phyloP scores from a whole-genome alignment of 345 rosid species.

The Sapria himalayana region DNA sequence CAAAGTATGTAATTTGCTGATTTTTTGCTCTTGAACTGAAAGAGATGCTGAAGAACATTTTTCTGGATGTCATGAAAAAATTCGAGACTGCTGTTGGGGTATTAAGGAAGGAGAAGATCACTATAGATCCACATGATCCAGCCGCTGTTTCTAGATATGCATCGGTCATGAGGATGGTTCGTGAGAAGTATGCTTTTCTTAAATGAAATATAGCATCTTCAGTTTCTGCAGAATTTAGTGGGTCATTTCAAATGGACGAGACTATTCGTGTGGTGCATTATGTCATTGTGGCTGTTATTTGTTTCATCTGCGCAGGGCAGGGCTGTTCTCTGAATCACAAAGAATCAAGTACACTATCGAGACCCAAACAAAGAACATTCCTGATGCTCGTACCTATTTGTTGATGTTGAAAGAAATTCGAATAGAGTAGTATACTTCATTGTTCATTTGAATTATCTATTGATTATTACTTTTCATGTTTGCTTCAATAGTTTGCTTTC shows the following conservation, averaged over 20 bases:
- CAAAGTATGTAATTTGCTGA: too few relatives aligned
- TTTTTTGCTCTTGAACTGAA: constrained; percentile 8
- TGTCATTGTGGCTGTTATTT: constrained; percentile 5
- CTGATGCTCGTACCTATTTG: constrained; percentile 77
- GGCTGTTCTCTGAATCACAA: constrained; percentile 63
- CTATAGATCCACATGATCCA: constrained; percentile 72
- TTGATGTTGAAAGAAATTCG: constrained; percentile 58
- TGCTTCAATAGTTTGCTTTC: background rate
- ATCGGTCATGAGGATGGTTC: constrained; percentile 64
- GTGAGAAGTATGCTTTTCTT: constrained; percentile 49
- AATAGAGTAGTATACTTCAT: constrained; percentile 29
- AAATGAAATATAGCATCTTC: constrained; percentile 1
- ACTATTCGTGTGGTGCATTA: constrained; percentile 1
- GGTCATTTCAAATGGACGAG: too few relatives aligned
- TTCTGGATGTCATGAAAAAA: constrained; percentile 63
- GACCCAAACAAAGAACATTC: constrained; percentile 41
- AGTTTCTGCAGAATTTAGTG: too few relatives aligned
- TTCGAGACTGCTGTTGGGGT: constrained; percentile 64
- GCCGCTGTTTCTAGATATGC: constrained; percentile 77
- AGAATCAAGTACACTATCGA: constrained; percentile 47
- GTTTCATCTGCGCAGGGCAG: constrained; percentile 48
- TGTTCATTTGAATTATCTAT: background rate
- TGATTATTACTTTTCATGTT: background rate
- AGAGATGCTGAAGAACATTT: constrained; percentile 91
- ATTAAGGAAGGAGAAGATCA: constrained; percentile 75